Conservation (phyloP, 345 rosid genomes). For the Heritiera fomes region DNA sequence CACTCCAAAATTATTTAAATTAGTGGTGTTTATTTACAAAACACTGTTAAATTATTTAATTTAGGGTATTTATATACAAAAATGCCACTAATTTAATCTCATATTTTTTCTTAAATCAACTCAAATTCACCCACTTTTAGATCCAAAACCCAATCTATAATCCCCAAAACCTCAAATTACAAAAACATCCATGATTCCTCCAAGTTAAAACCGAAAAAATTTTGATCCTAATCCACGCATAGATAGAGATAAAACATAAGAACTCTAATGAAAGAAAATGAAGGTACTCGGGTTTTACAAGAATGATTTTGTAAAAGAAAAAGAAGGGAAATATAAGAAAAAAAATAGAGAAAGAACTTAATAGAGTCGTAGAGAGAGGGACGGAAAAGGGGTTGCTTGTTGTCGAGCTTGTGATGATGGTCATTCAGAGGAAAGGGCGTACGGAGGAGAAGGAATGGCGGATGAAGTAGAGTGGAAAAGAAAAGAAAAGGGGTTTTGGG, state of each 20-base stretch:
- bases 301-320: conserved; percentile 22
- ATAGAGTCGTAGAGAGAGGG: too few species aligned
- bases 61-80: too few species aligned
- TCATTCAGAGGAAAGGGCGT: too few species aligned
- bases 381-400: too few species aligned
- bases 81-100: not conserved
- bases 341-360: not conserved
- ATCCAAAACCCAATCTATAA: conserved; percentile 36
- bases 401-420: too few species aligned
- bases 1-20: too few species aligned
- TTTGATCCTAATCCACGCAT: conserved; percentile 35
- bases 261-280: conserved; percentile 13
- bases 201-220: conserved; percentile 30
- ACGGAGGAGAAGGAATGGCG: too few species aligned
- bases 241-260: conserved; percentile 18
- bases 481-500: too few species aligned
- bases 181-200: conserved; percentile 31
- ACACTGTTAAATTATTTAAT: too few species aligned
- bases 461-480: too few species aligned
- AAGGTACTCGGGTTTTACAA: conserved; percentile 26
- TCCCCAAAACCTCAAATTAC: conserved; percentile 27
- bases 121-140: conserved; percentile 39
- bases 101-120: conserved; percentile 35
- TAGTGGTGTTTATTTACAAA: too few species aligned
- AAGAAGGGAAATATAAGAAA: conserved; percentile 27